Percentiles rank a stretch among this genome's conserved stretches.
phyloP scores from a whole-genome alignment of 2,329 filamentous ascomycete genomes.

The Aspergillus aculeatus region DNA sequence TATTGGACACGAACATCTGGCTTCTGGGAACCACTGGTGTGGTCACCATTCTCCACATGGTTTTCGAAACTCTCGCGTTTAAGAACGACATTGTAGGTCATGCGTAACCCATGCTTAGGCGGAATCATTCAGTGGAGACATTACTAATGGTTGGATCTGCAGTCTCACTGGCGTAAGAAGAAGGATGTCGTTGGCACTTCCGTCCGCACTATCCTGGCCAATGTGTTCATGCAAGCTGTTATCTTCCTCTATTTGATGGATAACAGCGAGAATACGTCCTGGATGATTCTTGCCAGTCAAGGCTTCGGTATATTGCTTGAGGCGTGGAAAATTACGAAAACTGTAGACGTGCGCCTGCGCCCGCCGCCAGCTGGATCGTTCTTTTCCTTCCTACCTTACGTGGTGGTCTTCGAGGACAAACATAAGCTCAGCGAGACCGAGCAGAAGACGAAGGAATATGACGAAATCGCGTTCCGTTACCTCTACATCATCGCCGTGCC shows the following conservation, averaged over 20 bases:
- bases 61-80: slow-evolving; percentile 95
- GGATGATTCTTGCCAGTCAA: slow-evolving; percentile 97
- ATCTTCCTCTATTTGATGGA: slow-evolving; percentile 97
- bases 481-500: slow-evolving; percentile 91
- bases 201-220: slow-evolving; percentile 90
- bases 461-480: slow-evolving; percentile 96
- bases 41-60: slow-evolving; percentile 85
- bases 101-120: not conserved
- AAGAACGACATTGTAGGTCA: slow-evolving; percentile 79
- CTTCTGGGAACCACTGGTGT: slow-evolving; percentile 80
- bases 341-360: slow-evolving; percentile 82
- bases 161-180: slow-evolving; percentile 95
- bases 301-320: slow-evolving; percentile 77
- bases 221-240: slow-evolving; percentile 94
- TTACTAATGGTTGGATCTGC: slow-evolving; percentile 15
- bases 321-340: slow-evolving; percentile 95
- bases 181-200: slow-evolving; percentile 98
- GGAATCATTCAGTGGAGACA: not conserved
- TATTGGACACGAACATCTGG: slow-evolving; percentile 91
- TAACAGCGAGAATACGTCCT: slow-evolving; percentile 95
- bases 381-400: slow-evolving; percentile 75
- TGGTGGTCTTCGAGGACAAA: slow-evolving; percentile 89
- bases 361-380: slow-evolving; percentile 65
- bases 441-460: slow-evolving; percentile 97
- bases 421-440: slow-evolving; percentile 93